Evolutionary conservation across 139 green algal species (phyloP).

Genomic region (Marvania coccoides): DNA sequence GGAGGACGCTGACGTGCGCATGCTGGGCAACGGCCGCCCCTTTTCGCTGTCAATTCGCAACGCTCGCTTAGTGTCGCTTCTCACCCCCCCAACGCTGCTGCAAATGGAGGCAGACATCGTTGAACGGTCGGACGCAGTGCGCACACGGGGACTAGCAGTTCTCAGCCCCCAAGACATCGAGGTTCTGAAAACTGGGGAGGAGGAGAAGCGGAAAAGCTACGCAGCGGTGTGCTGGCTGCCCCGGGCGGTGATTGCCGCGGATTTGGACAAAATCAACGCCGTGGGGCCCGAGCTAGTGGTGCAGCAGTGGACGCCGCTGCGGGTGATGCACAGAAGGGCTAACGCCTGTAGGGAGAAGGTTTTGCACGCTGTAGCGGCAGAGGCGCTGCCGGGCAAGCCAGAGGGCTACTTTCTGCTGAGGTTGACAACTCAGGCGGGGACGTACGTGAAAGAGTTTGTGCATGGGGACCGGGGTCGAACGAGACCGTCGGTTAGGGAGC

Average conservation of each 20-base stretch:
- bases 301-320: conserved; percentile 76
- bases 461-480: conserved; percentile 40
- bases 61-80: conserved; percentile 7
- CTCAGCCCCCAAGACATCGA: conserved; percentile 17
- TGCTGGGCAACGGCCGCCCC: conserved; percentile 73
- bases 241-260: conserved; percentile 9
- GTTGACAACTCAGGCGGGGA: conserved; percentile 68
- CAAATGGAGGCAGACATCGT: neutral
- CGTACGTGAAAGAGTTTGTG: conserved; percentile 93
- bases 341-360: conserved; percentile 32
- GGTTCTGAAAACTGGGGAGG: conserved; percentile 59
- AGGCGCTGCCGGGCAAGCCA: conserved; percentile 1
- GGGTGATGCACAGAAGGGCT: conserved; percentile 68
- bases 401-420: conserved; percentile 50
- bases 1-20: conserved; percentile 85
- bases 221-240: conserved; percentile 51
- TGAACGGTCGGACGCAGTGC: conserved; percentile 21
- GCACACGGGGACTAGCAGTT: conserved; percentile 23
- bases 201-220: conserved; percentile 78
- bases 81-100: neutral
- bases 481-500: conserved; percentile 1
- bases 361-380: neutral
- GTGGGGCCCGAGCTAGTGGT: conserved; percentile 34
- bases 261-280: conserved; percentile 37
- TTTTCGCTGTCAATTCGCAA: conserved; percentile 73